Conservation (phyloP, 2,329 filamentous ascomycete genomes). For the Alternaria triticina region DNA sequence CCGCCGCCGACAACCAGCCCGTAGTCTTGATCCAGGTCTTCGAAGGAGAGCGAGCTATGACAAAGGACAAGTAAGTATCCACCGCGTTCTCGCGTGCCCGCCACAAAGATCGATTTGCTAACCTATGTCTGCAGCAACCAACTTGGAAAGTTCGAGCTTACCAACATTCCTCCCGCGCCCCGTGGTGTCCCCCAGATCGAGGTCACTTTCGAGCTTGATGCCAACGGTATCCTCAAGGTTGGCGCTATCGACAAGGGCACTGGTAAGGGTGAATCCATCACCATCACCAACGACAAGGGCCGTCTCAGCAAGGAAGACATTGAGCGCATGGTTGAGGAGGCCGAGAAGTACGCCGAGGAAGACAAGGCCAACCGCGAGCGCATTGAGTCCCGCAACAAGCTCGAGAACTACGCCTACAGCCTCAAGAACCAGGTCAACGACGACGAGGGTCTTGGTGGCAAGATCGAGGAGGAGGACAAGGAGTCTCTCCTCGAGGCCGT, state of each 20-base stretch:
- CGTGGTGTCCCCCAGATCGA: constrained; percentile 98
- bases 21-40: constrained; percentile 94
- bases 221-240: constrained; percentile 98
- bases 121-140: constrained; percentile 64
- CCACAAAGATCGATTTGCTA: neutral
- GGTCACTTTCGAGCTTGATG: constrained; percentile 96
- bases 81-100: neutral
- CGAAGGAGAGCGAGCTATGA: constrained; percentile 92
- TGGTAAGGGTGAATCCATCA: constrained; percentile 96
- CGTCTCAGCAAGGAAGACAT: constrained; percentile 96
- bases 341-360: constrained; percentile 98
- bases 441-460: constrained; percentile 93
- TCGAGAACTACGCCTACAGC: constrained; percentile 99
- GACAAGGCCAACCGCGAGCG: constrained; percentile 98
- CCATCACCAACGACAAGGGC: constrained; percentile 99
- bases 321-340: constrained; percentile 98
- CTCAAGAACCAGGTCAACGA: constrained; percentile 99
- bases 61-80: constrained; percentile 68
- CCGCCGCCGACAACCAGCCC: constrained; percentile 94
- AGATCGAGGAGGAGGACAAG: constrained; percentile 99
- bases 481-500: constrained; percentile 92
- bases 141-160: constrained; percentile 98
- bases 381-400: constrained; percentile 93
- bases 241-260: constrained; percentile 97
- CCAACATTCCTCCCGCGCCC: constrained; percentile 90